Percentiles rank a stretch among this genome's conserved stretches.
Evolutionary conservation across 805 yeast genomes (phyloP).

Genomic region (Schwanniomyces polymorphus): DNA sequence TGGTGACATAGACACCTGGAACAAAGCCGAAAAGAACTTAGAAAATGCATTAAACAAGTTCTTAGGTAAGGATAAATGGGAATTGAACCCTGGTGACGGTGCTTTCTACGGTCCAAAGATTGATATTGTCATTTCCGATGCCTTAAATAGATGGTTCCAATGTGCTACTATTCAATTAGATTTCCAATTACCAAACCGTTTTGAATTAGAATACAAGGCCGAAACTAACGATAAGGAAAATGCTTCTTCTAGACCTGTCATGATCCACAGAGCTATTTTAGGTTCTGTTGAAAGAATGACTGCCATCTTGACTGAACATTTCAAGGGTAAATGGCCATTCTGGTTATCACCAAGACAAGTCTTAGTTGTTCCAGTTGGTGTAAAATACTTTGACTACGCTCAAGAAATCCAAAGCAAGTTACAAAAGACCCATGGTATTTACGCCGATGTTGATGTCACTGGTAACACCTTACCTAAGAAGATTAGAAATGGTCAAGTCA

Average conservation of each 20-base stretch:
- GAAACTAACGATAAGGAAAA: constrained; percentile 53
- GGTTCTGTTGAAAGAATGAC: constrained; percentile 99
- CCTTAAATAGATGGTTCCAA: constrained; percentile 95
- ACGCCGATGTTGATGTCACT: constrained; percentile 87
- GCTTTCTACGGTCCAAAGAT: constrained; percentile 96
- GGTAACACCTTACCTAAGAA: constrained; percentile 98
- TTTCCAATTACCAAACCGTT: constrained; percentile 95
- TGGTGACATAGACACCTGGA: constrained; percentile 94
- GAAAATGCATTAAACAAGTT: constrained; percentile 79
- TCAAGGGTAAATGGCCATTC: constrained; percentile 99
- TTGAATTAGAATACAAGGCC: constrained; percentile 83
- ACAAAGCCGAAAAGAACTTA: constrained; percentile 82
- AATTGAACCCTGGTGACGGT: constrained; percentile 95
- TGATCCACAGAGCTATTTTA: constrained; percentile 98
- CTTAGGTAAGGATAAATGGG: constrained; percentile 83
- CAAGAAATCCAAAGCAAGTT: constrained; percentile 69
- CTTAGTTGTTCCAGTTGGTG: constrained; percentile 95
- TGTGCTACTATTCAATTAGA: constrained; percentile 99
- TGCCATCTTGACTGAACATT: constrained; percentile 96
- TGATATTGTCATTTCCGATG: constrained; percentile 94
- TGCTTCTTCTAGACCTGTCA: constrained; percentile 83
- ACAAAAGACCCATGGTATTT: constrained; percentile 71
- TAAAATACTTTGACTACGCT: constrained; percentile 88
- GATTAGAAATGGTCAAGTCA: constrained; percentile 94
- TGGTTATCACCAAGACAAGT: constrained; percentile 99